Base-by-base conservation (phyloP, 2,329 filamentous ascomycete genomes). In the Fusarium sp. region DNA sequence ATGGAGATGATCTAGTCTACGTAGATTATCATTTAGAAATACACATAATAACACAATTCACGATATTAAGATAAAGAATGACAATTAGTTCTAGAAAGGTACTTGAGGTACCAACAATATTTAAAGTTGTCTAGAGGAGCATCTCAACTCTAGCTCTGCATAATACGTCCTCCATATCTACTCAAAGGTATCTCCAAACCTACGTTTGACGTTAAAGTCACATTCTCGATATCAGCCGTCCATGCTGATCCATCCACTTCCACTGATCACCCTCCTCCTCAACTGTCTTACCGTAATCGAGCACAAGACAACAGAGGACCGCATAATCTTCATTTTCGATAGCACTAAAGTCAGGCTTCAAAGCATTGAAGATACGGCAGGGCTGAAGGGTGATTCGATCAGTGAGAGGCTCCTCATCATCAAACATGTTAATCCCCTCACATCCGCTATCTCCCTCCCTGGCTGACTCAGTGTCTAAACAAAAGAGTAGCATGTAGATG, bases 101-200 rank as follows among this genome's bases (percentile, higher is more conserved):
- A 25, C 11, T 13, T 33, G 7, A 0, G 0, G 8, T 13, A 9
- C 10, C 1, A 28, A 6, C 2, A 0, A 1, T 18, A 6, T 9
- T 12, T 2, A 32, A 49, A 10, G 10, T 2, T 23, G 16, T 9
- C 28, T n/a, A 18, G 2, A 23, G 1, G 3, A 32, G 15, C 2
- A 13, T 2, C 10, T 3, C 1, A 7, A 13, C n/a, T 18, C 8
- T 6, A 18, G 19, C 0, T 7, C 3, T 9, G 3, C 3, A 2
- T 5, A 13, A 10, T 13, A 3, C 2, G 3, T 33, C 10, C 5
- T 10, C 21, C 2, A 23, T 23, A 3, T 13, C 5, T 6, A 6
- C 15, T 12, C 11, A 5, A 13, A 12, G n/a, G 15, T 3, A 8
- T 32, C 7, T 3, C 16, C 0, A 23, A 6, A 1, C n/a, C 21